Base-by-base conservation (phyloP, 2,329 filamentous ascomycete species). In the Dendryphion nanum region DNA sequence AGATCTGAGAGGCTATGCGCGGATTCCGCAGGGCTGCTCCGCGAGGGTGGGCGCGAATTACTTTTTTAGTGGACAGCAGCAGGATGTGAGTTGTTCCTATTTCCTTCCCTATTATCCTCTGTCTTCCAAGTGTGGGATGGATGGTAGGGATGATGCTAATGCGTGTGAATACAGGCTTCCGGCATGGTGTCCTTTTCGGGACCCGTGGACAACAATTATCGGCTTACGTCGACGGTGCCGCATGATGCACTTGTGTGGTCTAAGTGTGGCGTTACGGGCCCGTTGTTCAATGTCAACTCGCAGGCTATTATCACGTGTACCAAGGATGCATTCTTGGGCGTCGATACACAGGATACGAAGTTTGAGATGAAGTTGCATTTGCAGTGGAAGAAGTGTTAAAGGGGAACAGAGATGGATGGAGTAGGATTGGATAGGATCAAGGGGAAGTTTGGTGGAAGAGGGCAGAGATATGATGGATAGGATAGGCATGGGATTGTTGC, bases 291-390 rank as follows among this genome's bases (percentile, higher is more conserved):
- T 37, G 35, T 47, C 21, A 48, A 50, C 15, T 33, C 38, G 15
- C 44, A 50, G 30, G 40, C 42, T 15, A 35, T 43, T 20, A 33
- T 47, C 15, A 44, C 33, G 12, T 50, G 48, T 35, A 44, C 24
- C 6, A 31, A 48, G 18, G 35, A 43, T 20, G 33, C 38, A 7
- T 19, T 41, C 19, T 35, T 49, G 21, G 40, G 41, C 19, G 44
- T 51, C 30, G 46, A 51, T 44, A 45, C 38, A 7, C 44, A 50
- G 33, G 48, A 50, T 23, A 48, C 48, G 1, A 52, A 50, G 33
- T 50, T 52, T 32, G 29, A 42, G 36, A 48, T 50, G 46, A 19
- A 36, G 24, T 30, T 47, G 34, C 38, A 46, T 34, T 30, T 49
- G 24, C 23, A 40, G 26, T 48, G 45, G 45, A 36, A 41, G 40